Conservation (phyloP, 1,284 basidiomycete genomes). For the Leccinum solheimii region DNA sequence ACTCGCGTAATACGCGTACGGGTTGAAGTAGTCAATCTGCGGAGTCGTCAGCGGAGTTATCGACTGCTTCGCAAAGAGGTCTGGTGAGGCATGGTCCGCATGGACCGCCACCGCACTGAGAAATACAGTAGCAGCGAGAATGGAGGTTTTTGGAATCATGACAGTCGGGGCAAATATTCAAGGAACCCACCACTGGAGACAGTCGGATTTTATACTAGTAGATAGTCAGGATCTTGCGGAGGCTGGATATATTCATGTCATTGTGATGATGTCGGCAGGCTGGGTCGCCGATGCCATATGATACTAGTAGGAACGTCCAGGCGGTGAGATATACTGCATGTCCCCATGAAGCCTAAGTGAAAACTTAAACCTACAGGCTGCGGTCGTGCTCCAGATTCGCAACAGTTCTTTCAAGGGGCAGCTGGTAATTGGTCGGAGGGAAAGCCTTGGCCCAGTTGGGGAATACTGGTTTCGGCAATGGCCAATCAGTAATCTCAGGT, state of each 20-base stretch:
- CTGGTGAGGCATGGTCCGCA: conserved; percentile 13
- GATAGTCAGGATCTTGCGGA: no score
- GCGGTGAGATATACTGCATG: background rate
- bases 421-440: no score
- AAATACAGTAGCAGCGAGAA: conserved; percentile 14
- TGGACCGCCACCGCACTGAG: conserved; percentile 16
- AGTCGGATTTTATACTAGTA: background rate
- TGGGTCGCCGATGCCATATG: background rate
- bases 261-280: background rate
- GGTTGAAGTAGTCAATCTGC: conserved; percentile 49
- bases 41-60: conserved; percentile 44
- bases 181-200: background rate
- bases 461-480: no score
- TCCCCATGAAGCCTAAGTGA: no score
- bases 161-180: background rate
- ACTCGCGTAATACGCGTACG: conserved; percentile 58
- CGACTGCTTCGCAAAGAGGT: conserved; percentile 30
- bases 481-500: no score
- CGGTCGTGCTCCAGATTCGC: background rate
- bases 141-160: conserved; percentile 16
- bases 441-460: no score
- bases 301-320: no score
- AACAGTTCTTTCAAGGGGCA: background rate
- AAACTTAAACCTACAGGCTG: no score
- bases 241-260: background rate